Conservation (phyloP, 23 red algal genomes). For the Gracilaria vermiculophylla region DNA sequence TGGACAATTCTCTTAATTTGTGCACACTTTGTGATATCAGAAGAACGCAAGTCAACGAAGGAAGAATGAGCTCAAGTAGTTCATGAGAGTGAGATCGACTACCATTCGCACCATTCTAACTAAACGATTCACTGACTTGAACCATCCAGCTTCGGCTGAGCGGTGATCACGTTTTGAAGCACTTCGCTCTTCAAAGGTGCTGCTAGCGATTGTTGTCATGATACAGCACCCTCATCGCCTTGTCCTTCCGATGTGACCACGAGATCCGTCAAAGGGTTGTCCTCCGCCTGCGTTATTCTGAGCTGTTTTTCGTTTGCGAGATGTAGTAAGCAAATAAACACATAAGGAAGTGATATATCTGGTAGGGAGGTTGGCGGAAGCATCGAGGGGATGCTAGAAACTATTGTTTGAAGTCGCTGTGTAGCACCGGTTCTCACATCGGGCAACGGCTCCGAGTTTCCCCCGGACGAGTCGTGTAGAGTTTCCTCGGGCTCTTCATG, state of each 20-base stretch:
- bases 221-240: background rate
- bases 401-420: conserved; percentile 29
- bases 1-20: conserved; percentile 38
- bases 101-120: background rate
- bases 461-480: background rate
- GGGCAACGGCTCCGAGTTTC: background rate
- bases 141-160: background rate
- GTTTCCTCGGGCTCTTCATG: background rate
- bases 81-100: background rate
- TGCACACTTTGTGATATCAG: background rate
- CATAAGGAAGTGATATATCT: conserved; percentile 82
- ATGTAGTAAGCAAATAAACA: conserved; percentile 97
- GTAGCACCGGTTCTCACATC: conserved; percentile 4
- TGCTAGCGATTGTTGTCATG: background rate
- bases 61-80: background rate
- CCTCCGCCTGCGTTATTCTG: conserved; percentile 24
- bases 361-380: conserved; percentile 13
- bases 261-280: conserved; percentile 16
- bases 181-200: background rate
- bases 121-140: background rate
- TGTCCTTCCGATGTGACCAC: background rate
- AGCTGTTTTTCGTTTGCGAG: conserved; percentile 93
- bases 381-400: conserved; percentile 28
- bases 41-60: background rate
- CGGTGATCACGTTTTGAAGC: background rate